Evolutionary conservation across 108 stramenopile genomes (phyloP).

Genomic region (Seminavis robusta): DNA sequence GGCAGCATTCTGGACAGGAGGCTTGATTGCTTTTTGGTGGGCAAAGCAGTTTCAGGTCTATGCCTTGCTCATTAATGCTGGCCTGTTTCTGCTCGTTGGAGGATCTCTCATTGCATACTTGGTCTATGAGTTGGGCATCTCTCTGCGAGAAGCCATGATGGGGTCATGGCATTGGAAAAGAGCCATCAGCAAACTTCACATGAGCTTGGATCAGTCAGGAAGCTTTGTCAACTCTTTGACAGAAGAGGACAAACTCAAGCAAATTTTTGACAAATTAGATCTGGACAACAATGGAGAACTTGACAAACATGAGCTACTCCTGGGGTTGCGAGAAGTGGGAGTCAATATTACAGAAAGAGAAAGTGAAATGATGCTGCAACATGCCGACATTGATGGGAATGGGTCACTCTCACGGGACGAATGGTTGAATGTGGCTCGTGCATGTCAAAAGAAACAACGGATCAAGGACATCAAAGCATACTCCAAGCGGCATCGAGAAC

Average conservation of each 20-base stretch:
- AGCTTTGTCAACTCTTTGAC: too few species aligned
- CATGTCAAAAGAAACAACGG: too few species aligned
- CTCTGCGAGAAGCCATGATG: constrained; percentile 9
- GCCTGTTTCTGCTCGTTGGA: constrained; percentile 10
- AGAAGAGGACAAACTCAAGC: constrained; percentile 9
- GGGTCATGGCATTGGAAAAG: constrained; percentile 14
- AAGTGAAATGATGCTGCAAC: constrained; percentile 11
- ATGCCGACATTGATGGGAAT: constrained; percentile 21
- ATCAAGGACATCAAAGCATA: too few species aligned
- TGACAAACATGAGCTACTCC: constrained; percentile 26
- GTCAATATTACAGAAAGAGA: constrained; percentile 12
- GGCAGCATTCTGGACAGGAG: constrained; percentile 17
- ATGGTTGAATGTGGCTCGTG: too few species aligned
- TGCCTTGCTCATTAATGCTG: constrained; percentile 14
- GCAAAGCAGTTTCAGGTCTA: neutral
- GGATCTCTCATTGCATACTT: constrained; percentile 1
- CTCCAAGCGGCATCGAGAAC: too few species aligned
- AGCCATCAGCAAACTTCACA: neutral
- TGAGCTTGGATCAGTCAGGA: too few species aligned
- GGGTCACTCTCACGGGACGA: constrained; percentile 26
- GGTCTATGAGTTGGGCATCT: constrained; percentile 5
- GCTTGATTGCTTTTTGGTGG: constrained; percentile 1
- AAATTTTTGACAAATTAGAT: constrained; percentile 33
- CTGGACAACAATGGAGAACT: constrained; percentile 24
- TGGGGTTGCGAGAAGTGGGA: constrained; percentile 23